These are phyloP conservation scores for Trichophyton simii DNA, from an alignment of 2,329 filamentous ascomycete genomes.

Conservation along the genomic window DNA sequence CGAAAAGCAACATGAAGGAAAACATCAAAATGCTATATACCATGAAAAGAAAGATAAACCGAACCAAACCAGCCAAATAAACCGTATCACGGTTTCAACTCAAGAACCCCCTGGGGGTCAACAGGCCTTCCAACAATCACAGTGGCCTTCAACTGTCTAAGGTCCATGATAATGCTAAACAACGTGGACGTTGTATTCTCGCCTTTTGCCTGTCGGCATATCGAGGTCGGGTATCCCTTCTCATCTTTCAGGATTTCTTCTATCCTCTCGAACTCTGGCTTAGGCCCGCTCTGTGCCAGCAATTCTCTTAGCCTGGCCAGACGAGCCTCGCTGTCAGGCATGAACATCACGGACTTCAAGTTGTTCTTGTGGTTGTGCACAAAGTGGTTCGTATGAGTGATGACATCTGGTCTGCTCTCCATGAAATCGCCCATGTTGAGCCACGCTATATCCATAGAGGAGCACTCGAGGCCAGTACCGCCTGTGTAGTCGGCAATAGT, in stretches of 20 bases:
- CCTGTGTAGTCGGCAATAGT: constrained; percentile 38
- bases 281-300: constrained; percentile 11
- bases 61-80: constrained; percentile 9
- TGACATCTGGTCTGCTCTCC: constrained; percentile 7
- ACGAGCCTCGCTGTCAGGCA: constrained; percentile 16
- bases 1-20: too few relatives aligned
- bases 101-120: constrained; percentile 18
- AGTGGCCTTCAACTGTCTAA: constrained; percentile 20
- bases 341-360: constrained; percentile 14
- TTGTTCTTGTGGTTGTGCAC: constrained; percentile 13
- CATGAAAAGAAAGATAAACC: background rate
- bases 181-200: constrained; percentile 22
- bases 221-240: constrained; percentile 21
- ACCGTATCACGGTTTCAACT: constrained; percentile 17
- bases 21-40: too few relatives aligned
- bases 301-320: constrained; percentile 22
- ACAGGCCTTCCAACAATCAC: constrained; percentile 26
- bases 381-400: constrained; percentile 24
- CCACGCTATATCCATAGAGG: constrained; percentile 15
- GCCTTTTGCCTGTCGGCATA: constrained; percentile 22
- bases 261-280: constrained; percentile 13
- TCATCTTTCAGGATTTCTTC: constrained; percentile 24
- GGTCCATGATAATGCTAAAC: constrained; percentile 32
- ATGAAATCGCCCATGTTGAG: constrained; percentile 11
- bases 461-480: constrained; percentile 40